Conservation (phyloP, 2,329 filamentous ascomycete genomes). For the Trichoderma brevicompactum region DNA sequence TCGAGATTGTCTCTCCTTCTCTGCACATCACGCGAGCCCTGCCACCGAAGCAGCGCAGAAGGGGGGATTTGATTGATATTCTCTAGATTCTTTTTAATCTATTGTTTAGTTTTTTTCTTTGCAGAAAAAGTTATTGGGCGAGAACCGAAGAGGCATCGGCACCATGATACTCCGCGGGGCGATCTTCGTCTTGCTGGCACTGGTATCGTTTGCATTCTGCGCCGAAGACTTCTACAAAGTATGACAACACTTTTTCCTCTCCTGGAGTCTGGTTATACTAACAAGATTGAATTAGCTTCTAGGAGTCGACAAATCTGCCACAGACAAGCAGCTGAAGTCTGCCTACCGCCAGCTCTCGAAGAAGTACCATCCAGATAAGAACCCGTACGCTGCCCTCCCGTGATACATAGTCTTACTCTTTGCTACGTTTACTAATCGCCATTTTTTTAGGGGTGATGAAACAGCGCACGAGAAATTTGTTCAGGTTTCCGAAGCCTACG, state of each 20-base stretch:
- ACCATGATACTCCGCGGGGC: constrained; percentile 58
- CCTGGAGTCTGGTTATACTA: background rate
- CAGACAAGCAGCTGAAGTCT: constrained; percentile 87
- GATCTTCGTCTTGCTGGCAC: constrained; percentile 56
- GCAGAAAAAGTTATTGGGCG: constrained; percentile 15
- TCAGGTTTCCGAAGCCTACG: constrained; percentile 92
- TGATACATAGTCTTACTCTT: background rate
- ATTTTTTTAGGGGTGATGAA: constrained; percentile 66
- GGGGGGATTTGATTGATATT: background rate
- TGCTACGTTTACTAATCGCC: background rate
- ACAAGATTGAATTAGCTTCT: constrained; percentile 62
- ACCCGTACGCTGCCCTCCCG: constrained; percentile 67
- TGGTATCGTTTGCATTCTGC: constrained; percentile 60
- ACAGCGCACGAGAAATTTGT: constrained; percentile 89
- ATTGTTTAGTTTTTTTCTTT: background rate
- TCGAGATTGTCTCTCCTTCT: constrained; percentile 23
- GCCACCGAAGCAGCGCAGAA: constrained; percentile 17
- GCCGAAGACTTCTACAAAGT: constrained; percentile 82
- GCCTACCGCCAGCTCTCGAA: constrained; percentile 92
- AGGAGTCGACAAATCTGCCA: constrained; percentile 76
- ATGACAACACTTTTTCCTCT: constrained; percentile 29
- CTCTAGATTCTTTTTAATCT: background rate
- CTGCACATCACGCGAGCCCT: constrained; percentile 22
- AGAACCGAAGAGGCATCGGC: constrained; percentile 33
- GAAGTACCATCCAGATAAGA: constrained; percentile 97